Evolutionary conservation across 2,329 filamentous ascomycete genomes (phyloP), one percentile per base, ranked within the genome.

Genomic region (Xylariaceae sp.): DNA sequence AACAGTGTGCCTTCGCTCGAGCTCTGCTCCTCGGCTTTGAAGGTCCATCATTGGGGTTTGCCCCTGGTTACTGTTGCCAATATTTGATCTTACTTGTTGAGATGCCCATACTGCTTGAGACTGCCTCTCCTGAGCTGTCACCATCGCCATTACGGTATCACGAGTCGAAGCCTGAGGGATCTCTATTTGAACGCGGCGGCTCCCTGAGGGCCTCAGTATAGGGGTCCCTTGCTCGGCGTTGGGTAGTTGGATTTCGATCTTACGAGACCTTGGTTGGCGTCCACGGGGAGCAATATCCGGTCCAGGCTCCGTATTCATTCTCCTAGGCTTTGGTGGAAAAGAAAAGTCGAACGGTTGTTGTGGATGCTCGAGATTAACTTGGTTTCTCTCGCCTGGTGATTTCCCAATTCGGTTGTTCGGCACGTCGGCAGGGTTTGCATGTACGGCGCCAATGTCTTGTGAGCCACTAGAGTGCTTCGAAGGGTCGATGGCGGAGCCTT

Each of bases 71-170:
- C 34, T n/a, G 11, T 16, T 36, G 17, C 52, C 47, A 16, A 40
- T n/a, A 21, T 46, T 51, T 17, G 60, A 52, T 19, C 39, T 61
- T 4, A 51, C 23, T 3, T 61, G 54, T 26, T 58, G 58, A 17
- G 60, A 49, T 29, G 40, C 16, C 14, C 65, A 56, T 9, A 63
- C 63, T 14, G 56, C 33, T 21, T 64, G 63, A 31, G 55, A 51
- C 36, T 61, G 68, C 14, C 34, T 66, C 31, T 70, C 68, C 21
- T 67, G 61, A 19, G 63, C 59, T 11, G 60, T 41, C 11, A 59
- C 54, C 48, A 53, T 62, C n/a, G 63, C 63, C 40, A 63, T 60
- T 12, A 61, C 49, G 31, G 43, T 16, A 39, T 71, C 67, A 16
- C 58, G 58, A 28, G 33, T 56, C 2, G 60, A 50, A n/a, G 34